Conservation (phyloP, 768 basidiomycete species). For the Hypsizygus marmoreus region DNA sequence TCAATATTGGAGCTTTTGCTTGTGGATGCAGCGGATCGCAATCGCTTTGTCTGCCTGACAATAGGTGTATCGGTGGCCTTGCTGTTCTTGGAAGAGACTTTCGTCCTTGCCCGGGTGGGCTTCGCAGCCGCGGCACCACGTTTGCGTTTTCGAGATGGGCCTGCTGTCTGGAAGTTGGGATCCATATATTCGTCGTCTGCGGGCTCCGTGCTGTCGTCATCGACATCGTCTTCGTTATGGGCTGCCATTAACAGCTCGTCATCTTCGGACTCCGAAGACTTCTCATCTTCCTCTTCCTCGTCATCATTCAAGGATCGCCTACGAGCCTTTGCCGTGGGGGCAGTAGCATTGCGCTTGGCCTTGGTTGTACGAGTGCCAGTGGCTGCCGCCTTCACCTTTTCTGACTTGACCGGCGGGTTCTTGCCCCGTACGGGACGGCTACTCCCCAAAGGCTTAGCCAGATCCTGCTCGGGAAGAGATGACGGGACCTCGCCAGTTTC, state of each 20-base stretch:
- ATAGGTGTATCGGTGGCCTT: constrained; percentile 30
- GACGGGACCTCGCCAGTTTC: constrained; percentile 52
- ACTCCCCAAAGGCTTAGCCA: not conserved
- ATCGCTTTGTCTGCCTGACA: constrained; percentile 37
- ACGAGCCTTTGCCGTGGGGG: constrained; percentile 1
- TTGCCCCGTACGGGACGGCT: constrained; percentile 1
- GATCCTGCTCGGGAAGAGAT: constrained; percentile 60
- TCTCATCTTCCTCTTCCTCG: constrained; percentile 19
- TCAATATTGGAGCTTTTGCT: constrained; percentile 16
- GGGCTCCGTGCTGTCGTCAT: constrained; percentile 42
- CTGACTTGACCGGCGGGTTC: not conserved
- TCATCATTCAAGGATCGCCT: too few relatives aligned
- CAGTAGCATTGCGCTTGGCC: constrained; percentile 4
- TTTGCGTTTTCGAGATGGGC: constrained; percentile 47
- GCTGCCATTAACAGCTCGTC: constrained; percentile 18
- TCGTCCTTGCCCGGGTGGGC: constrained; percentile 22
- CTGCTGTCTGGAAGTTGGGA: constrained; percentile 23
- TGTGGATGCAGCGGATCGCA: constrained; percentile 37
- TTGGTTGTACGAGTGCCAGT: not conserved
- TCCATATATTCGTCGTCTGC: constrained; percentile 45
- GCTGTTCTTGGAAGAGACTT: constrained; percentile 20
- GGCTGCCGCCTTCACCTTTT: constrained; percentile 4
- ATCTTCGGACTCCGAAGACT: constrained; percentile 29
- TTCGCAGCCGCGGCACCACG: constrained; percentile 28
- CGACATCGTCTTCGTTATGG: constrained; percentile 28